These are phyloP conservation scores for Lophiotrema nucula DNA, from an alignment of 495 filamentous ascomycete genomes.

Conservation along the genomic window DNA sequence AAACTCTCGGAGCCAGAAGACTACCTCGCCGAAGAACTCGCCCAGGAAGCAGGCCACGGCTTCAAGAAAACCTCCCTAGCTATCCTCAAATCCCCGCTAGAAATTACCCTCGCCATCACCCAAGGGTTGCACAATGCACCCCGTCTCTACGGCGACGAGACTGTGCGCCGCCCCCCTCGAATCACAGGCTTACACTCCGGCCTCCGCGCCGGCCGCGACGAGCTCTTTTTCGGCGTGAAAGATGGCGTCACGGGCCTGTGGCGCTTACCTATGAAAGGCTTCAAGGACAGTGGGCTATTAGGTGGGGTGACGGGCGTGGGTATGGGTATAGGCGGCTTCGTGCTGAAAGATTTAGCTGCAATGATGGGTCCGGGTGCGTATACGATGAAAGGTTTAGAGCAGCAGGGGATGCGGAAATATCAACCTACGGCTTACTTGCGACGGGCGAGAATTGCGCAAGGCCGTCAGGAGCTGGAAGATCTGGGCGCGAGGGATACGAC, in stretches of 20 bases:
- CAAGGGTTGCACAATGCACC: conserved; percentile 86
- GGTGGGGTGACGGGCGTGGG: conserved; percentile 68
- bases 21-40: conserved; percentile 26
- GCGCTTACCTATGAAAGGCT: conserved; percentile 63
- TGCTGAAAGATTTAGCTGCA: conserved; percentile 68
- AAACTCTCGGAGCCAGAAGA: conserved; percentile 51
- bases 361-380: conserved; percentile 63
- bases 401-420: conserved; percentile 35
- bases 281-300: conserved; percentile 55
- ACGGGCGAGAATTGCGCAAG: conserved; percentile 34
- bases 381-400: conserved; percentile 63
- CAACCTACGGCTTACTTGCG: conserved; percentile 33
- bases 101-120: conserved; percentile 68
- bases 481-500: not conserved
- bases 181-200: conserved; percentile 70
- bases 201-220: conserved; percentile 62
- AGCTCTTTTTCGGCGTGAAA: conserved; percentile 67
- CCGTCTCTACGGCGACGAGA: conserved; percentile 52
- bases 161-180: conserved; percentile 53
- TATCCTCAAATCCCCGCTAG: conserved; percentile 53
- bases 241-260: conserved; percentile 73
- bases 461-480: conserved; percentile 31
- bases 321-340: conserved; percentile 71
- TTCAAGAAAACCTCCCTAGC: conserved; percentile 31
- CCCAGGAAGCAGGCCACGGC: conserved; percentile 37